Conservation (phyloP, 805 yeast species). For the Isabelozyma heimii region DNA sequence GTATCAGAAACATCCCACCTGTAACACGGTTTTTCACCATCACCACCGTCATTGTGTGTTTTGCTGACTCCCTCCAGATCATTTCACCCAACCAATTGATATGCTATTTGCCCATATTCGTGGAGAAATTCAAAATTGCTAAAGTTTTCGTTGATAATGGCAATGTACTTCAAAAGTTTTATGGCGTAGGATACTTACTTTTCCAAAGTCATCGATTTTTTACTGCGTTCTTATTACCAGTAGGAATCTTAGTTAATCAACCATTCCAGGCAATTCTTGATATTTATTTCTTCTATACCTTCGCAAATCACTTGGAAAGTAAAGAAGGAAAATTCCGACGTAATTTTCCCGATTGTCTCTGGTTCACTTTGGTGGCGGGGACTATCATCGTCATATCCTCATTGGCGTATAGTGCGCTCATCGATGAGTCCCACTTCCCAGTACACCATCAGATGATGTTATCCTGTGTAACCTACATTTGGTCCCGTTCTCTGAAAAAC, state of each 20-base stretch:
- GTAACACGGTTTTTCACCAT: conserved; percentile 58
- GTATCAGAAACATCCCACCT: conserved; percentile 48
- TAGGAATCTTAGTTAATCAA: conserved; percentile 22
- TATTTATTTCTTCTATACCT: conserved; percentile 55
- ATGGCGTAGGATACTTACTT: conserved; percentile 7
- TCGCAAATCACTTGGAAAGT: conserved; percentile 54
- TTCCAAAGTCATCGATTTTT: conserved; percentile 47
- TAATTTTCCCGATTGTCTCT: conserved; percentile 54
- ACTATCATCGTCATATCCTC: conserved; percentile 43
- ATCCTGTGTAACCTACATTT: conserved; percentile 56
- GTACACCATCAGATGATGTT: conserved; percentile 40
- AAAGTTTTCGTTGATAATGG: conserved; percentile 1
- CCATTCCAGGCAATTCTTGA: conserved; percentile 38
- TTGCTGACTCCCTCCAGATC: conserved; percentile 23
- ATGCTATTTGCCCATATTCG: conserved; percentile 9
- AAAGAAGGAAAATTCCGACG: conserved; percentile 42
- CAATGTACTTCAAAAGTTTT: conserved; percentile 1
- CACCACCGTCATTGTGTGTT: conserved; percentile 43
- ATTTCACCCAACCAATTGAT: conserved; percentile 10
- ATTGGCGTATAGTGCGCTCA: conserved; percentile 20
- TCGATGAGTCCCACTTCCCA: conserved; percentile 14
- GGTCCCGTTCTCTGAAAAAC: conserved; percentile 59
- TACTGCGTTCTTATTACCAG: conserved; percentile 49
- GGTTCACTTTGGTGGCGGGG: conserved; percentile 49
- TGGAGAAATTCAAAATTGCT: conserved; percentile 5